Base-by-base conservation (phyloP, 2,329 filamentous ascomycete genomes). In the Juglanconis juglandina region DNA sequence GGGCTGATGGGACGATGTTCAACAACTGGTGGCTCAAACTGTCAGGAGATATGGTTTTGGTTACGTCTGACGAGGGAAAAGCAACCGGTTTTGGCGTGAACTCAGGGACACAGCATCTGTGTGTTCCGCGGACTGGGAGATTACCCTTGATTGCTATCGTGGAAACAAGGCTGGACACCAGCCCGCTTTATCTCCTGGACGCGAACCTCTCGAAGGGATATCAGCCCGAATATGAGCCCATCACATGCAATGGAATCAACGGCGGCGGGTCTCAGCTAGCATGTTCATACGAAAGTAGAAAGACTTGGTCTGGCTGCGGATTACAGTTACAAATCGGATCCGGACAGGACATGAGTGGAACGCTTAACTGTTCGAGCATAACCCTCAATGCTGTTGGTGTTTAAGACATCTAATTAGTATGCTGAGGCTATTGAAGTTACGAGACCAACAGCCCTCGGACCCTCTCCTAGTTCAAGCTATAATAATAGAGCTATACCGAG, bases 11-110 rank as follows among this genome's bases (percentile, higher is more conserved):
- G 10, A 47, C 30, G 17, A 37, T 52, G 2, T 60, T 60, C 41
- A 34, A 60, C 49, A 39, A 39, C 1, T 60, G 58, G 58, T 60
- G 54, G 53, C 58, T 60, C 7, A 57, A 53, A 13, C 39, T 57
- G 1, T 56, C 53, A 2, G 58, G 58, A 13, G 46, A 60, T 37
- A 42, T 30, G 33, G 49, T 56, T 3, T 48, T 60, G 13, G 53
- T 60, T 50, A 60, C 58, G 4, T 53, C 54, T 8, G 50, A 61
- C 10, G 50, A 59, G 34, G 59, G 54, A 11, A 54, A 55, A 9
- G 59, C 55, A 10, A 61, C 55, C 11, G 46, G 55, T 2, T 61
- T 61, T 10, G 56, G 59, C 14, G 50, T 61, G 9, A 53, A 48
- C 4, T 33, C n/a, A 14, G 59, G 44, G 4, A 61, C 44, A 9